Percentiles rank a stretch among this genome's conserved stretches.
These are phyloP conservation scores for Venturia asperata DNA, from an alignment of 2,329 filamentous ascomycete genomes.

Conservation along the genomic window DNA sequence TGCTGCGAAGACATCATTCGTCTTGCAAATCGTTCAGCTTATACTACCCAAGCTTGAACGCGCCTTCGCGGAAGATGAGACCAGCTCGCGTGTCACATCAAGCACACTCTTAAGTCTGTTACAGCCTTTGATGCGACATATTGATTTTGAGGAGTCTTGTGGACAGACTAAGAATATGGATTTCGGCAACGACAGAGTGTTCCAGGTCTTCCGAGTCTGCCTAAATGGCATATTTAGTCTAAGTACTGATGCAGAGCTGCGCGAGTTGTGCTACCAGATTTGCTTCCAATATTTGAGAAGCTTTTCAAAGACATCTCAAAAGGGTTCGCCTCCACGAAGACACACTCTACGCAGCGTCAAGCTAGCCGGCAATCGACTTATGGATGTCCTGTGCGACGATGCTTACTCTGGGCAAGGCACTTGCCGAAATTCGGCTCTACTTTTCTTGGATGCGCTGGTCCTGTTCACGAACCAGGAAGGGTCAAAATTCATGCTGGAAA, in stretches of 20 bases:
- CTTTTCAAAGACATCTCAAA: slow-evolving; percentile 5
- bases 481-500: slow-evolving; percentile 68
- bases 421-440: slow-evolving; percentile 77
- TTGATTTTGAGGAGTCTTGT: slow-evolving; percentile 50
- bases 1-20: slow-evolving; percentile 64
- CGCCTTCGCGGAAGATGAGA: slow-evolving; percentile 60
- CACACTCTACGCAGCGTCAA: slow-evolving; percentile 64
- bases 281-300: slow-evolving; percentile 78
- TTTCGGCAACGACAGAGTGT: slow-evolving; percentile 79
- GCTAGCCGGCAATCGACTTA: slow-evolving; percentile 69
- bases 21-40: slow-evolving; percentile 78
- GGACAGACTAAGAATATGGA: slow-evolving; percentile 49
- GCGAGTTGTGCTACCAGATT: slow-evolving; percentile 84
- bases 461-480: slow-evolving; percentile 64
- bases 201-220: slow-evolving; percentile 83
- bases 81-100: slow-evolving; percentile 68
- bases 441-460: slow-evolving; percentile 74
- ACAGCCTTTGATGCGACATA: slow-evolving; percentile 53
- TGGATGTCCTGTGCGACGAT: slow-evolving; percentile 88
- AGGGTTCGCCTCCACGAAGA: slow-evolving; percentile 34
- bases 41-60: slow-evolving; percentile 81
- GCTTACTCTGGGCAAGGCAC: slow-evolving; percentile 75
- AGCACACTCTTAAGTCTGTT: slow-evolving; percentile 31
- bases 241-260: slow-evolving; percentile 61
- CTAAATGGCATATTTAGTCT: slow-evolving; percentile 71